A percentile compares a stretch with the other conserved stretches of the same genome.
phyloP scores from a whole-genome alignment of 352 stramenopile genomes.

The Phytophthora niederhauseri region DNA sequence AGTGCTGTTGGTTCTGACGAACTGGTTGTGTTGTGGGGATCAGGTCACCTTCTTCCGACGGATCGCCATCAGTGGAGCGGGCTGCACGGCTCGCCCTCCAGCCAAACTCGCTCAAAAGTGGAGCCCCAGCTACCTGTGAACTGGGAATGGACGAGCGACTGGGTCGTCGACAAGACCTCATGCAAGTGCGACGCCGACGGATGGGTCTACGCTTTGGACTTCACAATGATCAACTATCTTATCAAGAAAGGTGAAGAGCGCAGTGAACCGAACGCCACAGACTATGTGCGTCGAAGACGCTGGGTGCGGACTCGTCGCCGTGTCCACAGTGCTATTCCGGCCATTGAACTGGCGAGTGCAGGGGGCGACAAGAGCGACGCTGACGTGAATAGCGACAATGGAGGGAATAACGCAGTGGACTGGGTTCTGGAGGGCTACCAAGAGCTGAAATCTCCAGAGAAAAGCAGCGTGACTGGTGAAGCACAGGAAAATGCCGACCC shows the following conservation, averaged over 20 bases:
- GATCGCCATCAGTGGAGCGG: conserved; percentile 69
- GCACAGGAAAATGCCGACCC: conserved; percentile 16
- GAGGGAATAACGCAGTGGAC: conserved; percentile 17
- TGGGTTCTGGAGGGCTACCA: conserved; percentile 38
- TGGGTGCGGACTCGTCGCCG: conserved; percentile 67
- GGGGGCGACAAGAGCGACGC: conserved; percentile 11
- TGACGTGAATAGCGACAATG: conserved; percentile 36
- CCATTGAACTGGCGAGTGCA: conserved; percentile 8
- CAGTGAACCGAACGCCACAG: conserved; percentile 55
- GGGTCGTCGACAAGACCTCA: conserved; percentile 57
- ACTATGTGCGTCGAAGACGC: conserved; percentile 71
- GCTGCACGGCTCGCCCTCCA: conserved; percentile 61
- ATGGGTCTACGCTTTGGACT: conserved; percentile 84
- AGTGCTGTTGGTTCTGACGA: not conserved
- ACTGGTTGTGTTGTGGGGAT: not conserved
- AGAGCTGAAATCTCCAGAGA: conserved; percentile 27
- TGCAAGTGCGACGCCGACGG: conserved; percentile 66
- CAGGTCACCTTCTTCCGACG: conserved; percentile 70
- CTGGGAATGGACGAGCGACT: conserved; percentile 72
- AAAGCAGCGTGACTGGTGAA: not conserved
- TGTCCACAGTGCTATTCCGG: conserved; percentile 16
- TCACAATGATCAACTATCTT: conserved; percentile 78
- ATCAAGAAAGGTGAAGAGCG: conserved; percentile 63
- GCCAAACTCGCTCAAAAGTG: conserved; percentile 58
- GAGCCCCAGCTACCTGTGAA: conserved; percentile 69